Conservation (phyloP, 1,139 yeast species). For the Diutina ranongensis region DNA sequence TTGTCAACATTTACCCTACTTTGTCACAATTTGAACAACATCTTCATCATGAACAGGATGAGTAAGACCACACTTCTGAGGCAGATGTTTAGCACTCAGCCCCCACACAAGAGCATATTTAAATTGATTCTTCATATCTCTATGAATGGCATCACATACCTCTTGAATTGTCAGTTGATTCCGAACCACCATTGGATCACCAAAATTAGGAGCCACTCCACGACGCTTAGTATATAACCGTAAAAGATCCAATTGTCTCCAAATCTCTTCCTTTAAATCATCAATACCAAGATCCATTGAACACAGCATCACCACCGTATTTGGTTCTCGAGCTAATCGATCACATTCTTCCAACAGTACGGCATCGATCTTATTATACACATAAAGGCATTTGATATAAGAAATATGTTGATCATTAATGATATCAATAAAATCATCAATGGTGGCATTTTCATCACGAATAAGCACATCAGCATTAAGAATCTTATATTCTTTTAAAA, state of each 20-base stretch:
- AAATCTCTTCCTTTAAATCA: conserved; percentile 83
- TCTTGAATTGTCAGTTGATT: conserved; percentile 67
- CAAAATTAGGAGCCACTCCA: conserved; percentile 69
- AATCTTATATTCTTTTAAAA: conserved; percentile 87
- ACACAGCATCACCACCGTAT: conserved; percentile 90
- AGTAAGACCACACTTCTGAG: conserved; percentile 86
- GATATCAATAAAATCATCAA: conserved; percentile 90
- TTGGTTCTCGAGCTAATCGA: conserved; percentile 80
- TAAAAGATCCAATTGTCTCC: conserved; percentile 76
- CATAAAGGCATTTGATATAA: conserved; percentile 85
- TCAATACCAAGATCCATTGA: conserved; percentile 76
- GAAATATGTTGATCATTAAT: conserved; percentile 80
- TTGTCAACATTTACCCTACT: conserved; percentile 20
- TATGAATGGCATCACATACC: conserved; percentile 85
- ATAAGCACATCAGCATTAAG: conserved; percentile 96
- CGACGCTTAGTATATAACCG: conserved; percentile 75
- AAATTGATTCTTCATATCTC: conserved; percentile 86
- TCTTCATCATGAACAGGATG: conserved; percentile 88
- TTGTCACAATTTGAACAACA: conserved; percentile 83
- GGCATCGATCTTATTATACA: conserved; percentile 90
- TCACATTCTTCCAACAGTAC: conserved; percentile 93
- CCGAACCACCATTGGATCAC: conserved; percentile 87
- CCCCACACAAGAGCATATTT: conserved; percentile 97
- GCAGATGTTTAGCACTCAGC: conserved; percentile 86
- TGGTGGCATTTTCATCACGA: conserved; percentile 83